Conservation (phyloP, 257 asterid species). For the Capsicum baccatum region DNA sequence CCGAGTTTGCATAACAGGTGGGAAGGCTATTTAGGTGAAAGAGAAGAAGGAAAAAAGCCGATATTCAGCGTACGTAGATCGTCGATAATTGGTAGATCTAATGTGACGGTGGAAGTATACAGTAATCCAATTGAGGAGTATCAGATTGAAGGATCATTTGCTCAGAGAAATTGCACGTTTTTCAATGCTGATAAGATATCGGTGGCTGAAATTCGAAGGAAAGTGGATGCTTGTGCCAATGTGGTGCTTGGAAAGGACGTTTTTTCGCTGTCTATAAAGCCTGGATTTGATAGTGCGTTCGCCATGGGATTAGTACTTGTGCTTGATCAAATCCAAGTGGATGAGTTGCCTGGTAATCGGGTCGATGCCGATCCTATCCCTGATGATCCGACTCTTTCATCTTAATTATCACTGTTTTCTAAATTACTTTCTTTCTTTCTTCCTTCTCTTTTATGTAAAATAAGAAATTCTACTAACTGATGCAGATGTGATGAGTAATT, state of each 20-base stretch:
- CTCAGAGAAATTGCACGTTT: conserved; percentile 57
- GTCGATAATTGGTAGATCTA: conserved; percentile 64
- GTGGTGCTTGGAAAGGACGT: conserved; percentile 74
- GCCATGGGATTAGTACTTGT: conserved; percentile 75
- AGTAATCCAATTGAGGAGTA: conserved; percentile 53
- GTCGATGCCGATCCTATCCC: conserved; percentile 51
- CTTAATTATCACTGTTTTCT: background rate
- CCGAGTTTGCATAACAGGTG: conserved; percentile 80
- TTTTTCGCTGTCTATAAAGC: conserved; percentile 47
- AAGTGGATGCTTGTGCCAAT: conserved; percentile 59
- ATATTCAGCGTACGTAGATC: conserved; percentile 64
- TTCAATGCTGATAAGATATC: conserved; percentile 39
- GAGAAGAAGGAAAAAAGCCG: conserved; percentile 56
- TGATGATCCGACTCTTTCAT: conserved; percentile 37
- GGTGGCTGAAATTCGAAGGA: conserved; percentile 79
- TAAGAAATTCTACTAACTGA: background rate
- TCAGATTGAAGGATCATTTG: conserved; percentile 68
- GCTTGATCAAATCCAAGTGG: conserved; percentile 67
- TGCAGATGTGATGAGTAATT: too few relatives aligned
- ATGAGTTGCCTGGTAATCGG: conserved; percentile 34
- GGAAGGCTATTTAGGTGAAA: conserved; percentile 76
- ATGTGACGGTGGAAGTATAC: conserved; percentile 56
- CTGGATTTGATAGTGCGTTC: conserved; percentile 73
- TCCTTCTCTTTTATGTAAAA: background rate
- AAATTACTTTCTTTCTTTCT: background rate